Evolutionary conservation across 2,329 filamentous ascomycete genomes (phyloP).

Genomic region (Clonostachys sp.): DNA sequence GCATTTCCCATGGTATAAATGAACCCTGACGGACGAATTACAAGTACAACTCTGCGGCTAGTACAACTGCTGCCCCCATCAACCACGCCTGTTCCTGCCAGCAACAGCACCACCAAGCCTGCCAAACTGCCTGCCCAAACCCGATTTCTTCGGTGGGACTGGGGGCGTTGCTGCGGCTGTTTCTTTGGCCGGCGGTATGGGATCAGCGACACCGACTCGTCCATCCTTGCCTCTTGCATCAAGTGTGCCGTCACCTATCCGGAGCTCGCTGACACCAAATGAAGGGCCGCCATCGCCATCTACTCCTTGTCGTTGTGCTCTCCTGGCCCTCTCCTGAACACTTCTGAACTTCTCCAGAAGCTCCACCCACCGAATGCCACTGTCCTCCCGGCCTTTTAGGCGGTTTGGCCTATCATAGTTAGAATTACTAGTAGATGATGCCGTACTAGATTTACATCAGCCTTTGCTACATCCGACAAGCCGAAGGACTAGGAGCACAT

Average conservation of each 20-base stretch:
- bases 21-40: no score
- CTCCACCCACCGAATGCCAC: conserved; percentile 84
- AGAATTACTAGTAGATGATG: conserved; percentile 42
- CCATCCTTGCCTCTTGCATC: conserved; percentile 36
- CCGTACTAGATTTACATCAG: conserved; percentile 24
- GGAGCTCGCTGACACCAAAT: conserved; percentile 36
- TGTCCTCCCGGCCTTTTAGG: conserved; percentile 78
- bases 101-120: conserved; percentile 67
- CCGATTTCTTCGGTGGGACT: conserved; percentile 52
- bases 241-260: conserved; percentile 32
- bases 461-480: not conserved
- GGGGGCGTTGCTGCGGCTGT: conserved; percentile 38
- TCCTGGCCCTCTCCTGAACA: conserved; percentile 81
- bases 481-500: conserved; percentile 33
- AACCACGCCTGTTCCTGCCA: conserved; percentile 50
- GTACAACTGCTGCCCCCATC: no score
- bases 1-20: no score
- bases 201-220: conserved; percentile 16
- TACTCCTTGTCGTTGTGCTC: conserved; percentile 57
- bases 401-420: conserved; percentile 71
- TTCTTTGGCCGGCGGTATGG: conserved; percentile 41
- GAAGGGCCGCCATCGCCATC: conserved; percentile 43
- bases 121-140: conserved; percentile 65
- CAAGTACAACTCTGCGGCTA: no score
- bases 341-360: conserved; percentile 90